A percentile compares a stretch with the other conserved stretches of the same genome.
These are phyloP conservation scores for Penicillium thymicola DNA, from an alignment of 2,329 filamentous ascomycete genomes.

Conservation along the genomic window DNA sequence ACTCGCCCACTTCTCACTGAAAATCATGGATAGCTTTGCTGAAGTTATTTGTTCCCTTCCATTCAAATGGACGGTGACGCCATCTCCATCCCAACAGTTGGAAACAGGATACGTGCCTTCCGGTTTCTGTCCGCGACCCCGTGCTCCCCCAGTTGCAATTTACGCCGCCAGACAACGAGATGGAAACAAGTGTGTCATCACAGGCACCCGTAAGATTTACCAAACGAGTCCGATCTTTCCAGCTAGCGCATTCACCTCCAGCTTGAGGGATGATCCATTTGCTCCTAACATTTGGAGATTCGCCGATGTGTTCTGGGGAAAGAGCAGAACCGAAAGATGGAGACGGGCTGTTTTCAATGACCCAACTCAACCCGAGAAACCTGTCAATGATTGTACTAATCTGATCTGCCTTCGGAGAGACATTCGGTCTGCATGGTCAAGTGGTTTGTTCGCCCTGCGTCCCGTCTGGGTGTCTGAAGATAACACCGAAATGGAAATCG, in stretches of 20 bases:
- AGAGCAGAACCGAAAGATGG: background rate
- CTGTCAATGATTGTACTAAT: conserved; percentile 2
- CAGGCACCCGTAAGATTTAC: conserved; percentile 1
- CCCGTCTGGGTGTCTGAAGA: background rate
- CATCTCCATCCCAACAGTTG: background rate
- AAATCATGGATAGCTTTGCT: background rate
- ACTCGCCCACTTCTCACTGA: background rate
- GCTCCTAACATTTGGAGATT: conserved; percentile 2
- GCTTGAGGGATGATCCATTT: background rate
- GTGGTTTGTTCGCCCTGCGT: conserved; percentile 6
- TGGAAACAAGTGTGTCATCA: conserved; percentile 6
- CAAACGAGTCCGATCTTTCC: conserved; percentile 4
- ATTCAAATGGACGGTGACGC: conserved; percentile 1
- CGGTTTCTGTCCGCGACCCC: background rate
- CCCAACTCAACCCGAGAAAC: background rate
- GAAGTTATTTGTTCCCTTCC: conserved; percentile 1
- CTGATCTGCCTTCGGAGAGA: conserved; percentile 11
- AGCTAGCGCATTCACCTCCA: background rate
- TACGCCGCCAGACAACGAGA: conserved; percentile 7
- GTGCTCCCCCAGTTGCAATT: background rate
- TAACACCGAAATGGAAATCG: conserved; percentile 4
- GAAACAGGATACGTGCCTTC: background rate
- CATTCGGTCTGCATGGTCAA: conserved; percentile 1
- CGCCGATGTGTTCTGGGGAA: conserved; percentile 6
- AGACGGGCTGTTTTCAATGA: conserved; percentile 1